These are phyloP conservation scores for Chaetomium strumarium DNA, from an alignment of 2,329 filamentous ascomycete genomes.

Conservation along the genomic window DNA sequence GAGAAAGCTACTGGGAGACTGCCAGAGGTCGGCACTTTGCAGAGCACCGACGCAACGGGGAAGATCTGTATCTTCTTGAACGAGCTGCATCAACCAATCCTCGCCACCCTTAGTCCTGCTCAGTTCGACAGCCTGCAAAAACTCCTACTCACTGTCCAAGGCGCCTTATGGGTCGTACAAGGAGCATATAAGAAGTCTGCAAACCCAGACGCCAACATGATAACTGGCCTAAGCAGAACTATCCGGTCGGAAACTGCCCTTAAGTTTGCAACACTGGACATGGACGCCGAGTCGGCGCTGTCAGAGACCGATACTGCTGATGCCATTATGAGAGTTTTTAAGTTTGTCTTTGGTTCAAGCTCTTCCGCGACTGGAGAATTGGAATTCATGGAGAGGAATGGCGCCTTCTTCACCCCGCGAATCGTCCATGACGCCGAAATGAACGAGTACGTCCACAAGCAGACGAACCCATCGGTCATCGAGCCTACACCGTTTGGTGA, in stretches of 20 bases:
- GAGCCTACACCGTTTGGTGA: neutral
- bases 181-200: neutral
- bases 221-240: neutral
- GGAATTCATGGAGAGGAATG: neutral
- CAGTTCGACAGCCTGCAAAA: neutral
- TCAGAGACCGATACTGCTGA: neutral
- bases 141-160: neutral
- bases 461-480: neutral
- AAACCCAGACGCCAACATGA: neutral
- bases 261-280: neutral
- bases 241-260: neutral
- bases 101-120: neutral
- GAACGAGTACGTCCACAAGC: neutral
- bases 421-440: neutral
- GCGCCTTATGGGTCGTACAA: neutral
- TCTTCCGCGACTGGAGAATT: neutral
- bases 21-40: neutral
- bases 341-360: neutral
- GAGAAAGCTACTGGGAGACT: too few species aligned
- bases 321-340: neutral
- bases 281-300: neutral
- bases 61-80: neutral
- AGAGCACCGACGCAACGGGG: neutral
- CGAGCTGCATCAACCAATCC: neutral
- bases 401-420: neutral